Base-by-base conservation (phyloP, 1,284 basidiomycete species). In the Thelephora terrestris region DNA sequence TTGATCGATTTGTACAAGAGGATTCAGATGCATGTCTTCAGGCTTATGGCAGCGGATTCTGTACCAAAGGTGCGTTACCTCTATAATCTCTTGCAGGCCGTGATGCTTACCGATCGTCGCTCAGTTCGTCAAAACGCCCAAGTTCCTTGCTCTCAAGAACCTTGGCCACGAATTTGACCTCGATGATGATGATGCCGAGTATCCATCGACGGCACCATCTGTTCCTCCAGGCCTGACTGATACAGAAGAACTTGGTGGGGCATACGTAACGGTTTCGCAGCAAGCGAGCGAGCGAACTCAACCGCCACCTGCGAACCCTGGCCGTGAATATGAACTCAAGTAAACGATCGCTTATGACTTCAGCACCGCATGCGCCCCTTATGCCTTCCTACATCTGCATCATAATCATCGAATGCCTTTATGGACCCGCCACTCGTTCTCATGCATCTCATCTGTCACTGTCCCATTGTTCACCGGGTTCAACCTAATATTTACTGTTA, bases 11-110 rank as follows among this genome's bases (percentile, higher is more conserved):
- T 98, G 56, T 99, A 98, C 67, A 94, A 95, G 67, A 81, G 93
- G 49, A 98, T 99, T 51, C 95, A 98, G 69, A 85, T 79, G 35
- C 93, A 98, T 64, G 93, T 98, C 57, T 98, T 98, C 75, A 79
- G 94, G 47, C 67, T 98, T 56, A 96, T 99, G 90, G 94, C 95
- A 7, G 96, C 92, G 49, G 95, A 99, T 65, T 97, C 93, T 7
- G 87, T 98, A 24, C 94, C 94, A 18, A 93, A 93, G 78, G 90
- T 89, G 57, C 47, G 75, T 59, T 25, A 7, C 7, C 29, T 3
- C 9, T 14, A 12, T 37, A 20, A 21, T 42, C 10, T 36, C 48
- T 47, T 18, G 46, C 29, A 47, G 21, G 12, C 46, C 35, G 34
- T 46, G 5, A 40, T 29, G 32, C 23, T 50, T 39, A 29, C 24